Base-by-base conservation (phyloP, 2,329 filamentous ascomycete genomes). In the Ceratocystis diversiconidia region DNA sequence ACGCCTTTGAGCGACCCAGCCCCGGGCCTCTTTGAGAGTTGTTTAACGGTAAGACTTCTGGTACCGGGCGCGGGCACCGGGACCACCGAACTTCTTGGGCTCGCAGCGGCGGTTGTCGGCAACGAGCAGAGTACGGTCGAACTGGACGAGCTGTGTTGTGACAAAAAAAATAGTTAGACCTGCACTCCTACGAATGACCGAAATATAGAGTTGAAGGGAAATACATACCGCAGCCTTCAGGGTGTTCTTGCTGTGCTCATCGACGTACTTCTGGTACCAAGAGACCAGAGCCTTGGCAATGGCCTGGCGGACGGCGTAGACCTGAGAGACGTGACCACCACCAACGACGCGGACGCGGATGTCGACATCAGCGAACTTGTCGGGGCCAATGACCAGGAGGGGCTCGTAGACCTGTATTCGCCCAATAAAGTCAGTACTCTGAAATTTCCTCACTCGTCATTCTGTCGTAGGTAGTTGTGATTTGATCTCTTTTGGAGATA, bases 191-290 rank as follows among this genome's bases (percentile, higher is more conserved):
- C 55, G 19, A n/a, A 30, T 36, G 32, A 25, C 25, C 28, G 28
- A 6, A n/a, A 30, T 32, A 7, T 4, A 19, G 6, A 19, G 17
- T 59, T 59, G 28, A 3, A 30, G 28, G 8, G 25, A 28, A 48
- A 59, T 52, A 67, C 67, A 44, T 68, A 68, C 67, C 43, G 68
- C 64, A 64, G 64, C 64, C 64, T 68, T 68, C 76, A 99, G 86
- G 81, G 91, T 85, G 87, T 97, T 96, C 89, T 99, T 99, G 83
- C 89, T 90, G 89, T 97, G 92, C 89, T 99, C 94, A 78, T 99
- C 94, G 80, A 97, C 90, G 83, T 87, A 99, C 86, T 99, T 96
- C 84, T 96, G 92, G 89, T 96, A 97, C 88, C 96, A 96, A 80
- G 91, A 75, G 72, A 77, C 75, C 68, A 77, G 72, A 68, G 75